Conservation (phyloP, 192 early-diverging fungal species). For the Mortierella claussenii region DNA sequence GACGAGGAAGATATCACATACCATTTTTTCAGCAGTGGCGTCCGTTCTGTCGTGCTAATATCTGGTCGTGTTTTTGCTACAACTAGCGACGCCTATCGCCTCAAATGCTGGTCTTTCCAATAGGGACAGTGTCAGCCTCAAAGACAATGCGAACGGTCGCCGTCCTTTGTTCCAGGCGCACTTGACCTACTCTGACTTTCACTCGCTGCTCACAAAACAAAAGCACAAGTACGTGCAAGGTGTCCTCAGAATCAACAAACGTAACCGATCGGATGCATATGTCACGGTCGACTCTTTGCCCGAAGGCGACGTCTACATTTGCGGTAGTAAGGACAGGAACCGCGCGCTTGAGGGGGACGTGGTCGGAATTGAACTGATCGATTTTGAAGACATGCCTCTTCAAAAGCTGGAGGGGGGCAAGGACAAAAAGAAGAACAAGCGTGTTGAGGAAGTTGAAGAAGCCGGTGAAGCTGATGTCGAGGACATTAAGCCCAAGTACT, state of each 20-base stretch:
- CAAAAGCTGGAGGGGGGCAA: conserved; percentile 72
- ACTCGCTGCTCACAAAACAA: conserved; percentile 59
- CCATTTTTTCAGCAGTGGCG: too few species aligned
- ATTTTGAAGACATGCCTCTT: conserved; percentile 72
- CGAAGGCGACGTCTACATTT: conserved; percentile 83
- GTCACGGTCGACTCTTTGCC: conserved; percentile 79
- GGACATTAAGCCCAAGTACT: conserved; percentile 66
- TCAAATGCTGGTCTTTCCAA: conserved; percentile 54
- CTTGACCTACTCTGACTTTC: conserved; percentile 64
- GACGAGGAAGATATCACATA: too few species aligned
- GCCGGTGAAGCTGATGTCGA: conserved; percentile 68
- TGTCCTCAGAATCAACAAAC: conserved; percentile 85
- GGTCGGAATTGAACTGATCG: conserved; percentile 78
- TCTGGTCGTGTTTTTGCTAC: background rate
- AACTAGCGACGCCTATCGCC: conserved; percentile 40
- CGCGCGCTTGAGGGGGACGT: conserved; percentile 87
- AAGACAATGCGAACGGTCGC: conserved; percentile 66
- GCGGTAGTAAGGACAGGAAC: conserved; percentile 78
- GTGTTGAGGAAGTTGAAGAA: conserved; percentile 60
- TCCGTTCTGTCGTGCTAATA: too few species aligned
- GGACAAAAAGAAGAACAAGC: conserved; percentile 67
- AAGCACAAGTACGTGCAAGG: conserved; percentile 74
- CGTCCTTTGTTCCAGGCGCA: conserved; percentile 68
- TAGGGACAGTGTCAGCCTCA: conserved; percentile 59
- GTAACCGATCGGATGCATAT: conserved; percentile 88